Evolutionary conservation across 2,329 filamentous ascomycete species (phyloP), one percentile per base, ranked within the genome.

Genomic region (Colletotrichum falcatum): DNA sequence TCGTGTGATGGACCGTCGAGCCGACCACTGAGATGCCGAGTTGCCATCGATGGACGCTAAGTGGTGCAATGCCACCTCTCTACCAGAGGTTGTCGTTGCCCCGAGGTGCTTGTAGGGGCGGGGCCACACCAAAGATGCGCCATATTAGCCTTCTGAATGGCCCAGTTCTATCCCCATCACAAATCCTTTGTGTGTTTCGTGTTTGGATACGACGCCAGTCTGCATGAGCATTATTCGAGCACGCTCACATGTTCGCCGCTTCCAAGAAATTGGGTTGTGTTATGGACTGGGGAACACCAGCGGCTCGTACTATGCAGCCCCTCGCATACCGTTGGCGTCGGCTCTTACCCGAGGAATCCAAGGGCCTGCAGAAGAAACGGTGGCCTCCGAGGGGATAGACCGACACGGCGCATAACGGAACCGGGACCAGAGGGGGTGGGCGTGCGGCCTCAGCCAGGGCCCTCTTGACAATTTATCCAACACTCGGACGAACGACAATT

Each of bases 181-280:
- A 44, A 58, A 70, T 70, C 61, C 61, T 71, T 71, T 71, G 69
- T 71, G 69, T 35, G 69, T 71, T 70, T 71, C 65, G 65, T 58
- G 46, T 71, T 64, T 55, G 60, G 66, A 61, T 65, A 60, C 65
- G 35, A 71, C 65, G 46, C 54, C 60, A 54, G 48, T 64, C 60
- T 70, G 69, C 69, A 71, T 65, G 64, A 42, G 58, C 64, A 70
- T 70, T 70, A 70, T 62, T 70, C 67, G 53, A 70, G 64, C 58
- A 66, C 56, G 23, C 62, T 61, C 56, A 62, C 67, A 67, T 70
- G 58, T 48, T 70, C 67, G 67, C 64, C 64, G 64, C 58, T 58
- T 67, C 58, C 64, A 70, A 67, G 67, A 35, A 67, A 62, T 54
- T 20, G 46, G 44, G n/a, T 58, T 53, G 56, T 61, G 67, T 42